Percentiles rank a stretch among this genome's conserved stretches.
Conservation (phyloP, 805 yeast genomes). For the Yamadazyma endophytica region DNA sequence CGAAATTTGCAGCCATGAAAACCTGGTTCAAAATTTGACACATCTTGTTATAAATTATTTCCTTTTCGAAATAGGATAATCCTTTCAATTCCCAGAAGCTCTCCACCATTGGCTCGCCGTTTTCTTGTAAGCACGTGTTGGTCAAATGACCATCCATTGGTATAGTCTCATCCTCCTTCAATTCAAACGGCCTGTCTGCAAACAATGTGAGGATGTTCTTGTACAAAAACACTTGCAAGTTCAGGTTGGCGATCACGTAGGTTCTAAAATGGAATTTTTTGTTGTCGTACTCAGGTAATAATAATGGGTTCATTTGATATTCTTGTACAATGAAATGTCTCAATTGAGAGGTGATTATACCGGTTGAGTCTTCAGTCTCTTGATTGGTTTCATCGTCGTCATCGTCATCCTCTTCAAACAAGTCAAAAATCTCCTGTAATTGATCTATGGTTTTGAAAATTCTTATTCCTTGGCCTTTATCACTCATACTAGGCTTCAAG, state of each 20-base stretch:
- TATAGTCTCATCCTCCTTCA: constrained; percentile 23
- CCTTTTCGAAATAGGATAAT: constrained; percentile 20
- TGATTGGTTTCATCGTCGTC: constrained; percentile 46
- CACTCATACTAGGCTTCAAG: constrained; percentile 94
- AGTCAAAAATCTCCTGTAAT: constrained; percentile 77
- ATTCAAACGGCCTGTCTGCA: constrained; percentile 45
- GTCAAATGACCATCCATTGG: constrained; percentile 78
- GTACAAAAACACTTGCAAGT: constrained; percentile 74
- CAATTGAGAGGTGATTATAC: constrained; percentile 78
- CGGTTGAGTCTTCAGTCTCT: constrained; percentile 38
- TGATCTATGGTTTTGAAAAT: constrained; percentile 75
- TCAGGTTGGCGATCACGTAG: constrained; percentile 74
- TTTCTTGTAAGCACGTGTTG: constrained; percentile 84
- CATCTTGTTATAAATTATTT: constrained; percentile 53
- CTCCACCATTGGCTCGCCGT: constrained; percentile 49
- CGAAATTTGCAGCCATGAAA: constrained; percentile 81
- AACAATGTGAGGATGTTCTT: constrained; percentile 78
- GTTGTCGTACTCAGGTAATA: constrained; percentile 53
- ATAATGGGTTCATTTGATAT: constrained; percentile 65
- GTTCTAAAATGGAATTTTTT: constrained; percentile 88
- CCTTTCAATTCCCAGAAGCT: constrained; percentile 59
- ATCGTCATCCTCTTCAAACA: constrained; percentile 72
- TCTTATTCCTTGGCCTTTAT: constrained; percentile 93
- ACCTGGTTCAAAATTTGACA: constrained; percentile 62
- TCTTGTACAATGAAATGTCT: constrained; percentile 90